Conservation (phyloP, 2,329 filamentous ascomycete genomes). For the Monosporascus sp. region DNA sequence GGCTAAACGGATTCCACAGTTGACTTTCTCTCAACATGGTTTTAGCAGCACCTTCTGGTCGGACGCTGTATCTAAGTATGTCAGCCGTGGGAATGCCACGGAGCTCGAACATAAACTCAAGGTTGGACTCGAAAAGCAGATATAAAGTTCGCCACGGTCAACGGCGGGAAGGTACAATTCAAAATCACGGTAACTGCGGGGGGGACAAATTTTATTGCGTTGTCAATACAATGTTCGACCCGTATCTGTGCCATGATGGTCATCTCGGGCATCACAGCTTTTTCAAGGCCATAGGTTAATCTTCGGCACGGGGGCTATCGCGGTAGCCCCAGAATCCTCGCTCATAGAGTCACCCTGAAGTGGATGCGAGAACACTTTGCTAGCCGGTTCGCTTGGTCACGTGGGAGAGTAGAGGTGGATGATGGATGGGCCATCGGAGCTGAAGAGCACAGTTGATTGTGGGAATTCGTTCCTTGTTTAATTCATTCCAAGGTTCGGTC, state of each 20-base stretch:
- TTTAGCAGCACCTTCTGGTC: too few relatives aligned
- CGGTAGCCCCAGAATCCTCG: constrained; percentile 51
- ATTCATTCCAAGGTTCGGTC: constrained; percentile 9
- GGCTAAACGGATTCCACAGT: too few relatives aligned
- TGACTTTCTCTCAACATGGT: too few relatives aligned
- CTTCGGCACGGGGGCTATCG: constrained; percentile 55
- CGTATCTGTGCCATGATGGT: constrained; percentile 61
- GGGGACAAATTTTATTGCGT: too few relatives aligned
- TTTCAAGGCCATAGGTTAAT: constrained; percentile 52
- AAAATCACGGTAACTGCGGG: too few relatives aligned
- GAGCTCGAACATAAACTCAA: too few relatives aligned
- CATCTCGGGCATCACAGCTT: constrained; percentile 53
- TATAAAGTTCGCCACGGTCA: too few relatives aligned
- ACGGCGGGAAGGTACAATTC: too few relatives aligned
- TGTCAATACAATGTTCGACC: constrained; percentile 43
- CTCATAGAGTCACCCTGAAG: constrained; percentile 34
- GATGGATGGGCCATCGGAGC: neutral
- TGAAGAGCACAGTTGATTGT: neutral
- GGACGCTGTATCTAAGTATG: too few relatives aligned
- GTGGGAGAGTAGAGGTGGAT: neutral
- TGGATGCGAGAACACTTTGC: constrained; percentile 50
- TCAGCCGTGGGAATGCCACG: too few relatives aligned
- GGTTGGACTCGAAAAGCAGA: too few relatives aligned
- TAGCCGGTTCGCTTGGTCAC: constrained; percentile 36
- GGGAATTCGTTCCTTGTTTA: neutral